Percentiles rank a stretch among this genome's conserved stretches.
These are phyloP conservation scores for Abortiporus biennis DNA, from an alignment of 1,284 basidiomycete genomes.

Conservation along the genomic window DNA sequence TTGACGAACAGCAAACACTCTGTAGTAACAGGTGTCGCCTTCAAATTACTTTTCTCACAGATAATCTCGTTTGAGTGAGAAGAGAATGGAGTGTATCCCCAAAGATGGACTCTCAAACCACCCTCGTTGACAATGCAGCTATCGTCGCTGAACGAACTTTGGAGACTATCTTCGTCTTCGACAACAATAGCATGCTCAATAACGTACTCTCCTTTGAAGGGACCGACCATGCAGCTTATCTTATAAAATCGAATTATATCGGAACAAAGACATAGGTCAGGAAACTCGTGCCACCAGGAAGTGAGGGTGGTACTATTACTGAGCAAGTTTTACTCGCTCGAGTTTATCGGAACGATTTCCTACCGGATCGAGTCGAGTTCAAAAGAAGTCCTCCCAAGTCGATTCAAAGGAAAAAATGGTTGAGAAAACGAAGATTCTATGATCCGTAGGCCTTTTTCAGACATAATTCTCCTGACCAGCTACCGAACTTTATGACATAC, in stretches of 20 bases:
- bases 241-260: conserved; percentile 2
- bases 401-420: background rate
- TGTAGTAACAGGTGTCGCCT: background rate
- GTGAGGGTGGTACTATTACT: no score
- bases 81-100: background rate
- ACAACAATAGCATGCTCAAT: conserved; percentile 8
- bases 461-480: background rate
- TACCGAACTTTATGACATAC: background rate
- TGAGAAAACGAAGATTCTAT: no score
- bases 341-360: conserved; percentile 11
- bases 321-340: conserved; percentile 3
- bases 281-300: conserved; percentile 4
- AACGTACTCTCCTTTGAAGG: conserved; percentile 8
- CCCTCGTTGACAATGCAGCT: conserved; percentile 6
- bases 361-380: conserved; percentile 11
- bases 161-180: conserved; percentile 5
- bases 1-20: no score
- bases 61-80: background rate
- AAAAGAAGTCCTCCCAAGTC: conserved; percentile 6
- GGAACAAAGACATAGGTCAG: conserved; percentile 7
- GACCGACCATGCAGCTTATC: conserved; percentile 3
- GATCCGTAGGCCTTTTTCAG: no score
- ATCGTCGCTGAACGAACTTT: conserved; percentile 10
- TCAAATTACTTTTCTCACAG: background rate
- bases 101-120: conserved; percentile 9